A percentile compares a stretch with the other conserved stretches of the same genome.
These are phyloP conservation scores for Margaritispora aquatica DNA, from an alignment of 495 filamentous ascomycete species.

Conservation along the genomic window DNA sequence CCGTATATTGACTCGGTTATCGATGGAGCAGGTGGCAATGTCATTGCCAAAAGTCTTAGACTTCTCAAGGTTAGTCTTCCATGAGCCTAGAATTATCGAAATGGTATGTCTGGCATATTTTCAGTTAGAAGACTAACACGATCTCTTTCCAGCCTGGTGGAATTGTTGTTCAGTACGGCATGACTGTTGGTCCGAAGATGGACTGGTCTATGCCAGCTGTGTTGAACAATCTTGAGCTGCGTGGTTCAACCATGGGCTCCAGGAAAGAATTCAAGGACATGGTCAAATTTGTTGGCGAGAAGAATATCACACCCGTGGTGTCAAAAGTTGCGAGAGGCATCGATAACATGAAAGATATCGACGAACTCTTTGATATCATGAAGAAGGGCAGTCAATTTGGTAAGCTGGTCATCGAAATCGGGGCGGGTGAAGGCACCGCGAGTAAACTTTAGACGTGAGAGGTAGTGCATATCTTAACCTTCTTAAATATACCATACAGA, in stretches of 20 bases:
- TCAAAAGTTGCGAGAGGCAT: conserved; percentile 53
- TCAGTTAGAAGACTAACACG: conserved; percentile 7
- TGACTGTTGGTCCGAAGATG: conserved; percentile 71
- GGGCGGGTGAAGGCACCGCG: neutral
- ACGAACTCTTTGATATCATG: conserved; percentile 69
- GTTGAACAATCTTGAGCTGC: conserved; percentile 69
- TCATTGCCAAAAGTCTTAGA: conserved; percentile 51
- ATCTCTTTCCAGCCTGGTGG: conserved; percentile 42
- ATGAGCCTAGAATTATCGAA: neutral
- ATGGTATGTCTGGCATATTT: too few species aligned
- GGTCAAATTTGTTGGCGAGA: conserved; percentile 61
- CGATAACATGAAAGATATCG: conserved; percentile 57
- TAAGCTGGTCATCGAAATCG: conserved; percentile 55
- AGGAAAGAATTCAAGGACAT: conserved; percentile 70
- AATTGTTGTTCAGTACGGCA: conserved; percentile 65
- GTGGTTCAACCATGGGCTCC: conserved; percentile 70
- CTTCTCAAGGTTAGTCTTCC: conserved; percentile 46
- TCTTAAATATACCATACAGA: neutral
- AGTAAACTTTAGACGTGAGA: conserved; percentile 17
- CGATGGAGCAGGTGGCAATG: conserved; percentile 72
- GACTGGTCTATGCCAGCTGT: conserved; percentile 64
- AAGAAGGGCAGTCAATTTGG: conserved; percentile 71
- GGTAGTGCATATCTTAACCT: neutral
- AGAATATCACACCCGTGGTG: conserved; percentile 61
- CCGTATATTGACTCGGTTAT: conserved; percentile 63